A percentile compares a stretch with the other conserved stretches of the same genome.
Evolutionary conservation across 257 asterid species (phyloP).

Genomic region (Henckelia pumila): DNA sequence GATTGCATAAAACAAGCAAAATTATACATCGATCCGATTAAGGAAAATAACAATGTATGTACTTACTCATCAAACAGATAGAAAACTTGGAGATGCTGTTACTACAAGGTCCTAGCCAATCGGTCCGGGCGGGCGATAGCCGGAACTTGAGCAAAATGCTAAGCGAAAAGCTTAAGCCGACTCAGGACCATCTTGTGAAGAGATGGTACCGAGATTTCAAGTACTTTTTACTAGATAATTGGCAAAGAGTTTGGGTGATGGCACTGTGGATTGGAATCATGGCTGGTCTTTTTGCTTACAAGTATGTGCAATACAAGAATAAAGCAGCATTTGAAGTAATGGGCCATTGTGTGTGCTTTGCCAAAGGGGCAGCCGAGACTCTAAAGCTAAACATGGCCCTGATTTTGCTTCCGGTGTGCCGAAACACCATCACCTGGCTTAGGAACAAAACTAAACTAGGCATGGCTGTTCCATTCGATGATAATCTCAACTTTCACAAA

Average conservation of each 20-base stretch:
- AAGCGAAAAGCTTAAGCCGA: constrained; percentile 83
- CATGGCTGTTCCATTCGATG: constrained; percentile 80
- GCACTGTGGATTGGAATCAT: constrained; percentile 76
- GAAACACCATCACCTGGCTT: constrained; percentile 95
- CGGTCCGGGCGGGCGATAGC: constrained; percentile 68
- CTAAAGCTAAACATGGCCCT: constrained; percentile 93
- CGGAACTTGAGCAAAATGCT: constrained; percentile 75
- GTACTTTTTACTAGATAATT: constrained; percentile 71
- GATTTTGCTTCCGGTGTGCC: constrained; percentile 73
- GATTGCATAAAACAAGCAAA: background rate
- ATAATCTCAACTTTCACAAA: constrained; percentile 91
- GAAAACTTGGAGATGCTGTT: constrained; percentile 81
- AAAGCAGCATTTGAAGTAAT: constrained; percentile 52
- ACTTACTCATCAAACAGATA: constrained; percentile 39
- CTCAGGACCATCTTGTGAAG: constrained; percentile 39
- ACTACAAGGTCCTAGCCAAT: constrained; percentile 71
- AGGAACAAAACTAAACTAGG: constrained; percentile 82
- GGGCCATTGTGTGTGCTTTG: constrained; percentile 87
- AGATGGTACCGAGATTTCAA: constrained; percentile 49
- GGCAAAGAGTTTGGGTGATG: constrained; percentile 95
- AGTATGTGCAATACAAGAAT: constrained; percentile 65
- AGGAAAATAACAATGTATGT: background rate
- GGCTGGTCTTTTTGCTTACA: constrained; percentile 80
- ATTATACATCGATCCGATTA: background rate
- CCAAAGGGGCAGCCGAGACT: constrained; percentile 98